Conservation (phyloP, 2,329 filamentous ascomycete genomes). For the Pseudopyricularia javanii region DNA sequence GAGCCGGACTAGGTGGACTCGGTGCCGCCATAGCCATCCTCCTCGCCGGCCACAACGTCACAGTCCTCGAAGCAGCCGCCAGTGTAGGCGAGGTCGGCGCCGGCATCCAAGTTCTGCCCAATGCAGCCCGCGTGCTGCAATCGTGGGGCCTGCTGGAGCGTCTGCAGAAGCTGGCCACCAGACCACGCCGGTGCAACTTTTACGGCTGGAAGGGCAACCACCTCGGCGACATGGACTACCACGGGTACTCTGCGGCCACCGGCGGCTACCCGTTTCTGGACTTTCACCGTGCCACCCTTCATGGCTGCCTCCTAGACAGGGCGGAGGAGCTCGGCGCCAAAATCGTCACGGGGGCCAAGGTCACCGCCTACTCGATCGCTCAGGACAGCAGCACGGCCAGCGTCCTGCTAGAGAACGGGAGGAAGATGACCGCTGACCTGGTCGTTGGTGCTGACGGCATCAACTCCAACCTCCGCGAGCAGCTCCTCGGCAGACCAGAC, state of each 20-base stretch:
- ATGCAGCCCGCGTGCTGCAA: constrained; percentile 17
- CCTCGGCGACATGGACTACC: background rate
- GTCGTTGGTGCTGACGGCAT: constrained; percentile 36
- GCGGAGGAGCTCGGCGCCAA: background rate
- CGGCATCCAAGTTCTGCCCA: constrained; percentile 26
- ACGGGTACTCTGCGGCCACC: background rate
- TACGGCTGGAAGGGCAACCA: background rate
- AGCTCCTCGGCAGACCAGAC: constrained; percentile 28
- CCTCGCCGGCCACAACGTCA: background rate
- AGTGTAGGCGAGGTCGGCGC: constrained; percentile 25
- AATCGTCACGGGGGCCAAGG: background rate
- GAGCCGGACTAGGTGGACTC: background rate
- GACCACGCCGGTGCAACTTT: too few relatives aligned
- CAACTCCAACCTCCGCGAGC: constrained; percentile 27
- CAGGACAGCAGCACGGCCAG: background rate
- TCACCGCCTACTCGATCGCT: background rate
- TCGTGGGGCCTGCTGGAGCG: constrained; percentile 18
- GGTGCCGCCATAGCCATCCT: background rate
- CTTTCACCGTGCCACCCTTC: background rate
- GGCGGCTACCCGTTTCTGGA: background rate
- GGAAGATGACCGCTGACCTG: constrained; percentile 23
- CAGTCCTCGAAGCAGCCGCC: constrained; percentile 21
- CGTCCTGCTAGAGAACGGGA: background rate
- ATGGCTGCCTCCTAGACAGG: background rate
- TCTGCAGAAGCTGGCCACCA: constrained; percentile 5